Conservation (phyloP, 2,329 filamentous ascomycete species). For the Epichloe sibirici region DNA sequence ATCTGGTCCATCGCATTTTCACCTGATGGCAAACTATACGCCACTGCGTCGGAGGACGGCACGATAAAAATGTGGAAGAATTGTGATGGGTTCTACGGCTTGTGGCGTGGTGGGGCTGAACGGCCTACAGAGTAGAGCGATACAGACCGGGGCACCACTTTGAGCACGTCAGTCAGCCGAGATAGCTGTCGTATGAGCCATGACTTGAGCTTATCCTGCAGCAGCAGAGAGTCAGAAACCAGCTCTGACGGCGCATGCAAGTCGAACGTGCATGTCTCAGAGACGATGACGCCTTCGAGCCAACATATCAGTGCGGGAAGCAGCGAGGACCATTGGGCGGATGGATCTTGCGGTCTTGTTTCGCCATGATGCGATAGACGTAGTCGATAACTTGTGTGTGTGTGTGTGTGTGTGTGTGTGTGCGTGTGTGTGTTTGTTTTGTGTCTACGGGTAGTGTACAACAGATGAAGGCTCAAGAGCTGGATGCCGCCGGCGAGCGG, state of each 20-base stretch:
- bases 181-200: conserved; percentile 5
- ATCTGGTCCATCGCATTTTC: conserved; percentile 96
- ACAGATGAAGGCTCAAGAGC: background rate
- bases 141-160: conserved; percentile 9
- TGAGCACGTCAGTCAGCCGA: conserved; percentile 2
- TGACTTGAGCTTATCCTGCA: conserved; percentile 9
- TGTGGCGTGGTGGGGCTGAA: conserved; percentile 44
- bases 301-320: background rate
- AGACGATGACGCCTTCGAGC: background rate
- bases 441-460: background rate
- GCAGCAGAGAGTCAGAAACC: conserved; percentile 6
- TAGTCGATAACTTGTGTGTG: background rate
- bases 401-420: too few relatives aligned
- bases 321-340: conserved; percentile 1
- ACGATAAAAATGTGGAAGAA: conserved; percentile 89
- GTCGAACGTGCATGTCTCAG: background rate
- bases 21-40: conserved; percentile 90
- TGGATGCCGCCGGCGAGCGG: background rate
- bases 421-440: too few relatives aligned
- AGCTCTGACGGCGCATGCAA: conserved; percentile 1
- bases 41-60: conserved; percentile 91
- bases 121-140: conserved; percentile 25
- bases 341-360: background rate
- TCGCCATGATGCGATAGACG: background rate
- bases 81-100: conserved; percentile 51